Evolutionary conservation across 148 eudicot genomes (phyloP).

Genomic region (Suaeda aralocaspica): DNA sequence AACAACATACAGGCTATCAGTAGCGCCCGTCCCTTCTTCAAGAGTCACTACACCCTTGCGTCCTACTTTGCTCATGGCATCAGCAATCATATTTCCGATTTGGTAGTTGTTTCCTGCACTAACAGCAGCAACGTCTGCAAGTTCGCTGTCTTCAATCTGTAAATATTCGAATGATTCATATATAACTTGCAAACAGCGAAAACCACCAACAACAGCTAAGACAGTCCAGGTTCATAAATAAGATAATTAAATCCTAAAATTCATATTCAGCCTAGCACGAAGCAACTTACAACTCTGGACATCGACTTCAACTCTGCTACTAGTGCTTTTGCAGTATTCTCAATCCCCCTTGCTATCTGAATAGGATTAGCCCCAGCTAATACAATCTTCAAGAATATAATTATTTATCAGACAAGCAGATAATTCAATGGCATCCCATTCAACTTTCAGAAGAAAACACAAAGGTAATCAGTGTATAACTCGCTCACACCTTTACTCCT

Average conservation of each 20-base stretch:
- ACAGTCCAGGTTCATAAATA: not conserved
- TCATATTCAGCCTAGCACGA: too few species aligned
- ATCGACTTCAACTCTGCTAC: conserved; percentile 59
- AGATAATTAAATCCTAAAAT: too few species aligned
- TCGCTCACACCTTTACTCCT: conserved; percentile 55
- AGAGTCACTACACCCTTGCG: conserved; percentile 95
- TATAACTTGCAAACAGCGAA: not conserved
- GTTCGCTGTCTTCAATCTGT: conserved; percentile 91
- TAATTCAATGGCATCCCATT: not conserved
- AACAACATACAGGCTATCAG: conserved; percentile 54
- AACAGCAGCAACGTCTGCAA: conserved; percentile 98
- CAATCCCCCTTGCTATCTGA: conserved; percentile 72
- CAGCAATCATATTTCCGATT: conserved; percentile 92
- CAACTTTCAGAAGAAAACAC: not conserved
- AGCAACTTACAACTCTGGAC: conserved; percentile 54
- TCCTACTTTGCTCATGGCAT: conserved; percentile 92
- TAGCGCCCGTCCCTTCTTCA: conserved; percentile 86
- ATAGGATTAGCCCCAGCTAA: conserved; percentile 80
- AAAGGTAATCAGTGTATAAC: not conserved
- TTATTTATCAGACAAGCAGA: not conserved
- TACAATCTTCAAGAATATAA: conserved; percentile 45
- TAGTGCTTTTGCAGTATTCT: conserved; percentile 53
- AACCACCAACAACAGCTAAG: not conserved
- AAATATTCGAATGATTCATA: conserved; percentile 1
- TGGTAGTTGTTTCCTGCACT: conserved; percentile 98